Evolutionary conservation across 2,329 filamentous ascomycete species (phyloP).

Genomic region (Bipolaris victoriae): DNA sequence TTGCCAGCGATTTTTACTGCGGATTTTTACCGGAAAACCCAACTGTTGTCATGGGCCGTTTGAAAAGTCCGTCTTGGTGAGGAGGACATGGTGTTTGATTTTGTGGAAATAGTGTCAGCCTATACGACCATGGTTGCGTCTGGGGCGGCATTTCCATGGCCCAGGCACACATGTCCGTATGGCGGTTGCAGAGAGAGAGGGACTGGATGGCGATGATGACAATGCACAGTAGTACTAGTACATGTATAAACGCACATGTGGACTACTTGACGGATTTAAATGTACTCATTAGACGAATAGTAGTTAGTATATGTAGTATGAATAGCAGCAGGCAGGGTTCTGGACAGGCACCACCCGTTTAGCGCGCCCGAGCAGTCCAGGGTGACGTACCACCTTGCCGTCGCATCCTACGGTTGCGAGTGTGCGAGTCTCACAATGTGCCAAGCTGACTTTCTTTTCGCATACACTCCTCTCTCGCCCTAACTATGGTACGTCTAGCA

Average conservation of each 20-base stretch:
- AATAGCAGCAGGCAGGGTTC: neutral
- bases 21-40: no score
- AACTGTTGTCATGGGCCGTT: neutral
- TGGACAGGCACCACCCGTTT: slow-evolving; percentile 10
- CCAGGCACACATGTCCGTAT: no score
- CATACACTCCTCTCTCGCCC: neutral
- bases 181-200: no score
- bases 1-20: slow-evolving; percentile 16
- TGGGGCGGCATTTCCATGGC: no score
- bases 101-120: no score
- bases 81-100: slow-evolving; percentile 37
- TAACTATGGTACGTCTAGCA: slow-evolving; percentile 10
- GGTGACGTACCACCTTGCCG: slow-evolving; percentile 18
- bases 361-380: slow-evolving; percentile 1
- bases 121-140: no score
- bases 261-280: no score
- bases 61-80: slow-evolving; percentile 33
- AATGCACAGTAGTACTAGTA: no score
- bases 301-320: no score
- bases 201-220: no score
- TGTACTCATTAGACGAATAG: no score
- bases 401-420: slow-evolving; percentile 2
- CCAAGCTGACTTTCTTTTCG: slow-evolving; percentile 2
- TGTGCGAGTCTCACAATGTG: slow-evolving; percentile 9
- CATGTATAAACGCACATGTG: neutral